phyloP scores from a whole-genome alignment of 208 protist genomes.

The Porcisia hertigi region DNA sequence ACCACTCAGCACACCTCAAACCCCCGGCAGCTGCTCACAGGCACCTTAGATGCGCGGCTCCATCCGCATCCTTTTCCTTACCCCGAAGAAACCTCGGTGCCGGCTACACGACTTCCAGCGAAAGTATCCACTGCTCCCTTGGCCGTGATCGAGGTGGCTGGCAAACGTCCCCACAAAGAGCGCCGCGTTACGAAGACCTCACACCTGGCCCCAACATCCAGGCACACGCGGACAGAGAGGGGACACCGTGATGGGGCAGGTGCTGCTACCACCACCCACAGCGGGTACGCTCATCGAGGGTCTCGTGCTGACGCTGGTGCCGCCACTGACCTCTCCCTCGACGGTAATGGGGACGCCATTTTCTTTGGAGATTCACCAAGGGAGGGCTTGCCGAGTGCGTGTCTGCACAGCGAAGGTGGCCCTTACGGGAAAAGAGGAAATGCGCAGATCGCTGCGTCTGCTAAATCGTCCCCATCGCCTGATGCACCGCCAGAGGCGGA shows the following conservation, averaged over 20 bases:
- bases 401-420: neutral
- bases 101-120: neutral
- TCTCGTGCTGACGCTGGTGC: neutral
- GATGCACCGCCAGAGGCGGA: conserved; percentile 2
- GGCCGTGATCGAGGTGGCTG: conserved; percentile 1
- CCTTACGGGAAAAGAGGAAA: neutral
- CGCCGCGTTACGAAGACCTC: neutral
- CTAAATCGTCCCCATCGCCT: conserved; percentile 23
- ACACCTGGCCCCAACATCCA: neutral
- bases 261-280: neutral
- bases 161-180: conserved; percentile 6
- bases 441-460: neutral
- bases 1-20: conserved; percentile 17
- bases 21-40: conserved; percentile 23
- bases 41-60: neutral
- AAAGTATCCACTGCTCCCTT: conserved; percentile 4
- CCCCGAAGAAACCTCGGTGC: neutral
- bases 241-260: neutral
- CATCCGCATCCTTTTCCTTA: neutral
- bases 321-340: neutral
- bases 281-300: neutral
- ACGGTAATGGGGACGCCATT: neutral
- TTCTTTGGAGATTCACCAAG: neutral
- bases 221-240: neutral
- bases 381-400: neutral